Evolutionary conservation across 148 eudicot species (phyloP), one percentile per base, ranked within the genome.

Genomic region (Cornus suecica): DNA sequence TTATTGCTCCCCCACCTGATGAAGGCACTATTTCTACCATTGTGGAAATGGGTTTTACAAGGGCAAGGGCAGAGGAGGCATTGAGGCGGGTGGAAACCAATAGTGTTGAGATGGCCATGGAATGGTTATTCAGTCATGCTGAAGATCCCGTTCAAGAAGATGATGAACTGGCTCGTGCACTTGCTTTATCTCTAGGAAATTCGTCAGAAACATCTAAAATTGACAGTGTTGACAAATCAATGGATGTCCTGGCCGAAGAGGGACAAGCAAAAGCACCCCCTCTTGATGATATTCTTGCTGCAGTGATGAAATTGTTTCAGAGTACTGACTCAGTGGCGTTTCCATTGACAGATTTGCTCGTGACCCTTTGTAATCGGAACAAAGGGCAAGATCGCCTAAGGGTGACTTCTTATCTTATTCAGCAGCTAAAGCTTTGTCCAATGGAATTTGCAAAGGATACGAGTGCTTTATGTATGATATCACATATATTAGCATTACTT

Each of bases 51-150:
- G 99, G 99, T 13, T 94, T 94, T 79, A 80, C 99, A 30, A 90
- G 99, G 86, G 90, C 86, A 76, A 88, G 99, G 80, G 99, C 94
- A 20, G 99, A 94, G 86, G 99, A 92, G 77, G 99, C 99, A 41
- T 82, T 94, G 66, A 89, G 99, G 78, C 87, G 95, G 25, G 91
- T 92, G 61, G 97, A 88, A 83, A 87, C 92, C 68, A 94, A 94
- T 81, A 92, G 99, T 74, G 97, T 94, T 76, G 99, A 94, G 84
- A 82, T 94, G 97, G 97, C 97, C 37, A 94, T 94, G 99, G 99
- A 94, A 71, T 94, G 99, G 99, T 77, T 94, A 83, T 90, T 90
- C 74, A 92, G 82, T 83, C 99, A 94, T 79, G 85, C 78, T 72
- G 99, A 94, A 75, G 99, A 94, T 82, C 97, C 99, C 61, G 96